Percentiles rank a stretch among this genome's conserved stretches.
Evolutionary conservation across 2,329 filamentous ascomycete genomes (phyloP).

Genomic region (Neonectria ditissima): DNA sequence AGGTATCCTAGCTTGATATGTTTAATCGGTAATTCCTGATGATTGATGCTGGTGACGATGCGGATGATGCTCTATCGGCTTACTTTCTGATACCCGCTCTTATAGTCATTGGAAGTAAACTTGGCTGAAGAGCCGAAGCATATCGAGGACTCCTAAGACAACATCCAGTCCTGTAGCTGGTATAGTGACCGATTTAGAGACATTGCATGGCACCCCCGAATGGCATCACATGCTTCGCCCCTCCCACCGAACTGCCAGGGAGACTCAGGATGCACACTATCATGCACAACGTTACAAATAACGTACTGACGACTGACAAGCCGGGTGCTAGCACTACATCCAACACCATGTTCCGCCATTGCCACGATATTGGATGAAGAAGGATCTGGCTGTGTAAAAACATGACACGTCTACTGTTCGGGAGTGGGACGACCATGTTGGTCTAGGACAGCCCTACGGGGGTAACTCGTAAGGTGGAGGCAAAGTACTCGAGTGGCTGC

Average conservation of each 20-base stretch:
- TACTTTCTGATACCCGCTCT: neutral
- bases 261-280: neutral
- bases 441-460: constrained; percentile 2
- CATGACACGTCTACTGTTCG: constrained; percentile 25
- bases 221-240: constrained; percentile 5
- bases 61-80: neutral
- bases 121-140: neutral
- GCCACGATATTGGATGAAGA: constrained; percentile 2
- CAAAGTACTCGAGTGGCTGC: neutral
- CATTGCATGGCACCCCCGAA: neutral
- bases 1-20: neutral
- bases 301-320: neutral
- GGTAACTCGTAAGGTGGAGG: constrained; percentile 10
- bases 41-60: neutral
- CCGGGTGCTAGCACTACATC: neutral
- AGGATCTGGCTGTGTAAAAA: constrained; percentile 7
- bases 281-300: constrained; percentile 11
- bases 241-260: neutral
- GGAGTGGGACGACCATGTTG: constrained; percentile 21
- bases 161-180: neutral
- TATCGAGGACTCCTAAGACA: neutral
- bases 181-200: neutral
- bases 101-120: neutral
- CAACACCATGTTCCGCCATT: constrained; percentile 1
- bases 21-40: neutral